Percentiles rank a stretch among this genome's conserved stretches.
phyloP scores from a whole-genome alignment of 768 basidiomycete genomes.

The Chalciporus pseudorubinellus region DNA sequence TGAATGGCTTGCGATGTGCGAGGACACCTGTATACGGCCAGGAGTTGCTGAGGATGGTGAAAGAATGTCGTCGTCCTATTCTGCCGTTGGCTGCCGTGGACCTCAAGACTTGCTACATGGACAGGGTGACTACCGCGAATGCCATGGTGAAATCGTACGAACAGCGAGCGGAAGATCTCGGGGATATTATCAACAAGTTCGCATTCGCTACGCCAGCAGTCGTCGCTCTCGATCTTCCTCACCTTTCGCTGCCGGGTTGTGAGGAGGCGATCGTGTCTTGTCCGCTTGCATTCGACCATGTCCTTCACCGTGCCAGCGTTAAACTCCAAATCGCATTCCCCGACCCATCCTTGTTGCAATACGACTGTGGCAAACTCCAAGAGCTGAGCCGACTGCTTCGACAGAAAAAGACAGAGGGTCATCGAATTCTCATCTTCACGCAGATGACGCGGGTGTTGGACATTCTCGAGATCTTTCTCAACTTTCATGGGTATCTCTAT shows the following conservation, averaged over 20 bases:
- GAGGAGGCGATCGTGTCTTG: slow-evolving; percentile 28
- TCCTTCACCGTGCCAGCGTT: slow-evolving; percentile 70
- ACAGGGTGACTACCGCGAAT: slow-evolving; percentile 42
- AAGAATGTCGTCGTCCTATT: slow-evolving; percentile 44
- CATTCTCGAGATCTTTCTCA: slow-evolving; percentile 90
- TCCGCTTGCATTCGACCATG: slow-evolving; percentile 56
- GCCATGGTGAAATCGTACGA: slow-evolving; percentile 62
- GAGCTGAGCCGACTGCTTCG: slow-evolving; percentile 75
- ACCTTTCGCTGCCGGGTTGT: slow-evolving; percentile 53
- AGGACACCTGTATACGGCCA: slow-evolving; percentile 41
- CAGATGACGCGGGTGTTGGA: slow-evolving; percentile 96
- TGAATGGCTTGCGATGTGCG: slow-evolving; percentile 72
- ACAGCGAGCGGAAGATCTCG: slow-evolving; percentile 54
- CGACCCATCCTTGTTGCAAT: slow-evolving; percentile 83
- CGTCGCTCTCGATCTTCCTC: slow-evolving; percentile 72
- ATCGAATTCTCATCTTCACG: slow-evolving; percentile 92
- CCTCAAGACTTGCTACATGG: slow-evolving; percentile 38
- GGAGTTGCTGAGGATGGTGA: slow-evolving; percentile 44
- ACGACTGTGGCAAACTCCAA: slow-evolving; percentile 95
- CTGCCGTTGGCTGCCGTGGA: slow-evolving; percentile 50
- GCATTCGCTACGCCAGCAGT: slow-evolving; percentile 78
- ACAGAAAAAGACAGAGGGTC: slow-evolving; percentile 82
- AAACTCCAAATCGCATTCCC: slow-evolving; percentile 94
- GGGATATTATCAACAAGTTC: slow-evolving; percentile 60
- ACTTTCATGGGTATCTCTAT: slow-evolving; percentile 90